Evolutionary conservation across 352 stramenopile species (phyloP).

Genomic region (Phytophthora pisi): DNA sequence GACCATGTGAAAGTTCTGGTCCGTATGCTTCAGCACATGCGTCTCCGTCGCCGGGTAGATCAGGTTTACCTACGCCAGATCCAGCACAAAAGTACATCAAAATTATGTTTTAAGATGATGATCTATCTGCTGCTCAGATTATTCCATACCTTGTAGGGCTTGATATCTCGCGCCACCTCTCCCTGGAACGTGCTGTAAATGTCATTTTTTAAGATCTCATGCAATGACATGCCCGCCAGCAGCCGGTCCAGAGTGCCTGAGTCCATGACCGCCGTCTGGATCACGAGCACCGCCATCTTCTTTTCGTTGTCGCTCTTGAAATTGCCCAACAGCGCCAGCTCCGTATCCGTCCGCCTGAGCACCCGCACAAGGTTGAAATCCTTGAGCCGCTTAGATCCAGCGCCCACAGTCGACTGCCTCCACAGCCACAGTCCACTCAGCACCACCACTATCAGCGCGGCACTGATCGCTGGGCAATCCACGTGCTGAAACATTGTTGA

Average conservation of each 20-base stretch:
- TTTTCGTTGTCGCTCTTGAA: constrained; percentile 68
- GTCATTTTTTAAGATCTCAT: constrained; percentile 81
- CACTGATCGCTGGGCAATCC: constrained; percentile 26
- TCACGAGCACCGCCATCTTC: constrained; percentile 65
- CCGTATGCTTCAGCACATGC: constrained; percentile 84
- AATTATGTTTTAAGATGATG: too few species aligned
- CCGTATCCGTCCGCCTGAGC: constrained; percentile 67
- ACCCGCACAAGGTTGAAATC: constrained; percentile 67
- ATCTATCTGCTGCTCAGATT: not conserved
- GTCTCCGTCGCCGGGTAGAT: constrained; percentile 82
- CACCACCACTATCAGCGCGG: constrained; percentile 33
- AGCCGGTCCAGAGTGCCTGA: constrained; percentile 43
- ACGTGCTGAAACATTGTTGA: constrained; percentile 21
- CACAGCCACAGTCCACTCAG: constrained; percentile 38
- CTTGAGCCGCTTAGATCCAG: constrained; percentile 41
- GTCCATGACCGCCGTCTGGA: constrained; percentile 70
- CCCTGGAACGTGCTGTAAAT: constrained; percentile 83
- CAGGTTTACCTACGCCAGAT: constrained; percentile 61
- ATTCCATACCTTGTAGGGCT: constrained; percentile 69
- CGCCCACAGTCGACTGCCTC: constrained; percentile 31
- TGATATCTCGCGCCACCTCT: constrained; percentile 68
- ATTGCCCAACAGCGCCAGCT: constrained; percentile 72
- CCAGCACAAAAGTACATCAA: not conserved
- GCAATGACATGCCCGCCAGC: constrained; percentile 64
- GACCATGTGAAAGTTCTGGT: constrained; percentile 85